Percentiles rank a stretch among this genome's conserved stretches.
Conservation (phyloP, 2,329 filamentous ascomycete species). For the Colletotrichum higginsianum region DNA sequence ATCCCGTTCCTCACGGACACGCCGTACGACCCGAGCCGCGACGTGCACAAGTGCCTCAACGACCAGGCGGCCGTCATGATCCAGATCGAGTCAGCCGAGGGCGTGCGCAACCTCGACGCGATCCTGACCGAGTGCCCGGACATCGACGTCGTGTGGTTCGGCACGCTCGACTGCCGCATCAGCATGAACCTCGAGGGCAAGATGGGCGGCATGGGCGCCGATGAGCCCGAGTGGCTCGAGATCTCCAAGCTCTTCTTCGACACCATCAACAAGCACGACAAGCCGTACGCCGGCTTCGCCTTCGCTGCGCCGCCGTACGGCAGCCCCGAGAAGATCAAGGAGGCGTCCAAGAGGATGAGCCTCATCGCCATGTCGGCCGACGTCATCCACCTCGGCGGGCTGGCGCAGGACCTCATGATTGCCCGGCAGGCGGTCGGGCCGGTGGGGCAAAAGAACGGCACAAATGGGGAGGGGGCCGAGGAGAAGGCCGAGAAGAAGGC, state of each 20-base stretch:
- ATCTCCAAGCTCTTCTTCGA: conserved; percentile 55
- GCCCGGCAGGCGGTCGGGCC: conserved; percentile 18
- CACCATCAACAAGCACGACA: conserved; percentile 62
- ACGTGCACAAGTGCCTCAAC: conserved; percentile 59
- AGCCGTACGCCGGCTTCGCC: conserved; percentile 55
- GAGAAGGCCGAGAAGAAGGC: conserved; percentile 8
- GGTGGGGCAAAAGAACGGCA: conserved; percentile 25
- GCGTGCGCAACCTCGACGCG: conserved; percentile 63
- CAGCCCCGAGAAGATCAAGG: conserved; percentile 45
- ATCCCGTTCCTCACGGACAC: conserved; percentile 58
- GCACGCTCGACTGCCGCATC: conserved; percentile 59
- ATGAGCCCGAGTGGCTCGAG: conserved; percentile 59
- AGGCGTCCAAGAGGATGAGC: conserved; percentile 48
- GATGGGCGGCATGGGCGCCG: conserved; percentile 48
- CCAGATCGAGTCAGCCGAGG: conserved; percentile 61
- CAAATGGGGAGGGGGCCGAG: conserved; percentile 3
- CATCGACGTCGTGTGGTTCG: conserved; percentile 64
- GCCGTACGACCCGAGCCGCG: conserved; percentile 49
- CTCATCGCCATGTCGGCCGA: conserved; percentile 46
- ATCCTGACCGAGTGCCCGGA: conserved; percentile 62
- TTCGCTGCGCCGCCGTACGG: conserved; percentile 48
- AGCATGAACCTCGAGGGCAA: conserved; percentile 59
- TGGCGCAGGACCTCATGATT: conserved; percentile 45
- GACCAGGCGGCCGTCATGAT: conserved; percentile 64
- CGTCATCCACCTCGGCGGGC: conserved; percentile 44